These are phyloP conservation scores for Diophrys appendiculata DNA, from an alignment of 73 alveolate genomes.

Conservation along the genomic window DNA sequence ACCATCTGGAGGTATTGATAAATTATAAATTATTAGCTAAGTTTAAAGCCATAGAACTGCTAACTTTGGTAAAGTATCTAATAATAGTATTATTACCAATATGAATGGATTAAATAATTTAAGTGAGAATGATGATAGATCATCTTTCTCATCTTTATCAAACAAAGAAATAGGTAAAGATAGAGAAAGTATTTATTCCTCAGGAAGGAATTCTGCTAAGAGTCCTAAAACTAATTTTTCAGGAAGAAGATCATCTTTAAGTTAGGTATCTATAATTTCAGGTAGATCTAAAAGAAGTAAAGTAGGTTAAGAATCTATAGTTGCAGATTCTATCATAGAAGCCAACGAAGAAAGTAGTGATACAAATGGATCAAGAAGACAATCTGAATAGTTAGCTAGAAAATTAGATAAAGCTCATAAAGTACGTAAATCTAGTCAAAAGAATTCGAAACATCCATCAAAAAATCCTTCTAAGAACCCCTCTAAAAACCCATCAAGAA, in stretches of 20 bases:
- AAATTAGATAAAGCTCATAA: too few species aligned
- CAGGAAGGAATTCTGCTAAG: conserved; percentile 1
- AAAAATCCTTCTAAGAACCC: neutral
- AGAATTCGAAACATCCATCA: neutral
- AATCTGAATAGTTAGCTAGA: too few species aligned
- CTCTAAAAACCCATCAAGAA: neutral
- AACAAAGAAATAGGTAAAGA: neutral
- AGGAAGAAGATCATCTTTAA: neutral
- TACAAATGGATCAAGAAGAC: neutral
- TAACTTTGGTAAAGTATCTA: too few species aligned
- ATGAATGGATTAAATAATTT: neutral
- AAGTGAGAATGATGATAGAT: neutral
- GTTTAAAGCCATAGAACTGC: neutral
- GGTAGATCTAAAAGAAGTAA: neutral
- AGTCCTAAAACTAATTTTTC: neutral
- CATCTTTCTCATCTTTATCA: neutral
- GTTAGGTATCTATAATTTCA: neutral
- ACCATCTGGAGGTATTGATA: neutral
- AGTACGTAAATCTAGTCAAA: neutral
- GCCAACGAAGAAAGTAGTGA: neutral
- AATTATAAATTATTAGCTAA: too few species aligned
- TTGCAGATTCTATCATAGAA: neutral
- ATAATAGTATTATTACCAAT: too few species aligned
- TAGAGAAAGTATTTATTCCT: neutral
- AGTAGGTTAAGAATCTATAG: neutral